Percentiles rank a stretch among this genome's conserved stretches.
Evolutionary conservation across 768 basidiomycete species (phyloP).

Genomic region (Pleurotus tuoliensis): DNA sequence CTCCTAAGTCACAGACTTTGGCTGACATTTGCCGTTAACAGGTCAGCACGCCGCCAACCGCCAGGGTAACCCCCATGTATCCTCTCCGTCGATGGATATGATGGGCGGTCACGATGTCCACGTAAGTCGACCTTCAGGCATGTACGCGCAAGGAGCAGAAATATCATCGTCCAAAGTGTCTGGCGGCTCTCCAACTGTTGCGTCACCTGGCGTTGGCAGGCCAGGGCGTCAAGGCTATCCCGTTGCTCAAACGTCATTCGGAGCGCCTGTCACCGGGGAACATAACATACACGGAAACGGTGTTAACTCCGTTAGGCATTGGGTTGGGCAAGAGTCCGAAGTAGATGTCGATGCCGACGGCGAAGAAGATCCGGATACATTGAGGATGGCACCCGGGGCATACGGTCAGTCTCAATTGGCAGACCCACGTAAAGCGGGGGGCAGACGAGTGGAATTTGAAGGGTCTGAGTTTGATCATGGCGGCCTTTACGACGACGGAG

Average conservation of each 20-base stretch:
- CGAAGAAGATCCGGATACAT: constrained; percentile 16
- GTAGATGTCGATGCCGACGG: constrained; percentile 31
- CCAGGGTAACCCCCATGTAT: neutral
- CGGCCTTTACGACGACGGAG: constrained; percentile 3
- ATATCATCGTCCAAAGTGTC: neutral
- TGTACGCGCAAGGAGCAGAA: neutral
- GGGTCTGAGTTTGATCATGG: constrained; percentile 6
- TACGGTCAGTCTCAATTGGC: too few species aligned
- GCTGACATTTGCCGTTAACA: neutral
- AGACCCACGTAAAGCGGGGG: neutral
- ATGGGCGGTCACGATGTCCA: neutral
- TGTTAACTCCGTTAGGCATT: too few species aligned
- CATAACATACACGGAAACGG: neutral
- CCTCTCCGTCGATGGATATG: neutral
- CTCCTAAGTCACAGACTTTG: neutral
- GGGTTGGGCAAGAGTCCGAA: constrained; percentile 5
- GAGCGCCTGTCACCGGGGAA: neutral
- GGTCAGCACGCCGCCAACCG: neutral
- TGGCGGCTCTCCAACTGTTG: neutral
- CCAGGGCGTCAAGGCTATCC: neutral
- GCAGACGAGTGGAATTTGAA: neutral
- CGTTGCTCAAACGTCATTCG: neutral
- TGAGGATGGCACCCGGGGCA: too few species aligned
- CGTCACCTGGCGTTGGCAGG: neutral
- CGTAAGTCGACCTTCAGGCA: neutral